A percentile compares a stretch with the other conserved stretches of the same genome.
Conservation (phyloP, 768 basidiomycete species). For the Tricholoma saponaceum region DNA sequence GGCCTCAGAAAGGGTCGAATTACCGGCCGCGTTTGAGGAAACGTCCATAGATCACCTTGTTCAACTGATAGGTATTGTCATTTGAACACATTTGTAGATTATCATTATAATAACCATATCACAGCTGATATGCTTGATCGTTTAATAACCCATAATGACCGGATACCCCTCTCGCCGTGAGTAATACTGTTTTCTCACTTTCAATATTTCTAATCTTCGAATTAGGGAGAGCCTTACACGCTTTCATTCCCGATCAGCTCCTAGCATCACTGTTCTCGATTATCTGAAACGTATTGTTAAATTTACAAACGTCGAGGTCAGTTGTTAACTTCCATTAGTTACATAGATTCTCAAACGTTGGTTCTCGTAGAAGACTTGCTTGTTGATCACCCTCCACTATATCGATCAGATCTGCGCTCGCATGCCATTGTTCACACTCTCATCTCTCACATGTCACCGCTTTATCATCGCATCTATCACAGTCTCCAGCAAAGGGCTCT, state of each 20-base stretch:
- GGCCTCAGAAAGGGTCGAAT: slow-evolving; percentile 61
- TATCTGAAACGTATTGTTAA: slow-evolving; percentile 92
- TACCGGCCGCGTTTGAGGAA: slow-evolving; percentile 83
- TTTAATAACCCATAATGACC: slow-evolving; percentile 93
- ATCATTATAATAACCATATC: slow-evolving; percentile 11
- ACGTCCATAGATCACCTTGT: slow-evolving; percentile 80
- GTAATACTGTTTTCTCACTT: slow-evolving; percentile 23
- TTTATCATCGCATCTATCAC: slow-evolving; percentile 94
- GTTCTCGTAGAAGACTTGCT: slow-evolving; percentile 60
- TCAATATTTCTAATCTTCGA: slow-evolving; percentile 14
- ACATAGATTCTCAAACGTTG: slow-evolving; percentile 4
- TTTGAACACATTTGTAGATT: slow-evolving; percentile 10
- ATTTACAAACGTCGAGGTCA: slow-evolving; percentile 94
- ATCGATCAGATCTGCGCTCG: slow-evolving; percentile 92
- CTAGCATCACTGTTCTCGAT: slow-evolving; percentile 83
- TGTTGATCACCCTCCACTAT: slow-evolving; percentile 82
- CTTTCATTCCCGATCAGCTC: slow-evolving; percentile 93
- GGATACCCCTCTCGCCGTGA: slow-evolving; percentile 85
- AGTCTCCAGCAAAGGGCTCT: slow-evolving; percentile 91
- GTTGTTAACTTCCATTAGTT: slow-evolving; percentile 15
- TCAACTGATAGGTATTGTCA: slow-evolving; percentile 74
- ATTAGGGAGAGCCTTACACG: slow-evolving; percentile 84
- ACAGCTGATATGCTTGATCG: slow-evolving; percentile 95
- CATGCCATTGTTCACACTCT: slow-evolving; percentile 85
- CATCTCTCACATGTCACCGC: slow-evolving; percentile 95